Evolutionary conservation across 495 filamentous ascomycete genomes (phyloP).

Genomic region (Ascodesmis nigricans): DNA sequence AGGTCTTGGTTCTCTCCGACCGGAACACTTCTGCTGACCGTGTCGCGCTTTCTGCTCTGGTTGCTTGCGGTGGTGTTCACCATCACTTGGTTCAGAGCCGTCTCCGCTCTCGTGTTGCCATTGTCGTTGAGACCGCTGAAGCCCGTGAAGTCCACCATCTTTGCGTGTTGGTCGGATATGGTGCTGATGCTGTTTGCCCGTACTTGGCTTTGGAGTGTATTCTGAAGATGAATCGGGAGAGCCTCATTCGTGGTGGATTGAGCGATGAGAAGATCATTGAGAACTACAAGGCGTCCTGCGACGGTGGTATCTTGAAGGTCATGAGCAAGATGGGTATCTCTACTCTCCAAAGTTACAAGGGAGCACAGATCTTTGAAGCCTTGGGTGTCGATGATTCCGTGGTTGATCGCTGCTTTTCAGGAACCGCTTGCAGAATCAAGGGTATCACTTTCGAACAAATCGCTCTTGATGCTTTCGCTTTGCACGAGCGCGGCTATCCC

Average conservation of each 20-base stretch:
- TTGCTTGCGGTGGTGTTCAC: constrained; percentile 88
- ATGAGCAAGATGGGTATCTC: constrained; percentile 99
- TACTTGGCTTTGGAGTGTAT: constrained; percentile 98
- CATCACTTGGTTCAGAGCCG: constrained; percentile 95
- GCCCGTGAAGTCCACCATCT: constrained; percentile 98
- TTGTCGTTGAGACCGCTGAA: constrained; percentile 87
- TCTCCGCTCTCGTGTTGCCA: constrained; percentile 73
- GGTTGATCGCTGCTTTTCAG: constrained; percentile 89
- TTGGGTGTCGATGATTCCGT: constrained; percentile 88
- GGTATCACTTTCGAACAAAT: constrained; percentile 92
- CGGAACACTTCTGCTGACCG: constrained; percentile 65
- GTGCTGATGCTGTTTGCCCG: constrained; percentile 87
- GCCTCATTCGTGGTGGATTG: constrained; percentile 75
- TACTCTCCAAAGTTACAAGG: constrained; percentile 94
- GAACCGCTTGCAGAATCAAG: constrained; percentile 87
- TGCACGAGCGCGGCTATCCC: constrained; percentile 91
- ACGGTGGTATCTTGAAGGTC: constrained; percentile 95
- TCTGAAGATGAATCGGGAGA: constrained; percentile 93
- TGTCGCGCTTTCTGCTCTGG: constrained; percentile 66
- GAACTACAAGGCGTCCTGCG: constrained; percentile 96
- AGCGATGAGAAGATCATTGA: constrained; percentile 65
- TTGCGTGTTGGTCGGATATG: constrained; percentile 92
- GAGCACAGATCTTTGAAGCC: constrained; percentile 98
- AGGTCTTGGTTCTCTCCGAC: constrained; percentile 78
- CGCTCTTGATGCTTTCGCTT: constrained; percentile 85